phyloP scores from a whole-genome alignment of 345 rosid genomes.

The Eutrema yunnanense region DNA sequence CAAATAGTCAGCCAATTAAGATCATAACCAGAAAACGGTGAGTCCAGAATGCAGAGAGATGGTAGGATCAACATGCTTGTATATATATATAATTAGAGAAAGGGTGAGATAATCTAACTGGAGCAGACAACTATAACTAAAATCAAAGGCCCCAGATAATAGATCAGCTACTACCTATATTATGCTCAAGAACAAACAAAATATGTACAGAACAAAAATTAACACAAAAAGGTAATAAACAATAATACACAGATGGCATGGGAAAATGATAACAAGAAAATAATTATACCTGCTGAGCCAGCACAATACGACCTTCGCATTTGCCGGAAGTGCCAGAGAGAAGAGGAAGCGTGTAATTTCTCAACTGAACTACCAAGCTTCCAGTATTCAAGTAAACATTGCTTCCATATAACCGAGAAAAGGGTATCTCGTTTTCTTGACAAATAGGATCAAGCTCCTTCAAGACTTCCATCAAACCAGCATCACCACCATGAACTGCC shows the following conservation, averaged over 20 bases:
- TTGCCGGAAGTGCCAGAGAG: constrained; percentile 71
- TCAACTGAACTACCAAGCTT: constrained; percentile 54
- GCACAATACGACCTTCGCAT: constrained; percentile 82
- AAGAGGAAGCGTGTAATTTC: constrained; percentile 87
- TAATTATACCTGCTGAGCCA: constrained; percentile 84
- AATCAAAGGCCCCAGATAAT: too few species aligned
- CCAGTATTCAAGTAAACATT: constrained; percentile 56
- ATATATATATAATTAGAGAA: background rate
- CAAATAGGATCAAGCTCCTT: constrained; percentile 82
- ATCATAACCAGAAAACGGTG: constrained; percentile 2
- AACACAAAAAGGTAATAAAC: background rate
- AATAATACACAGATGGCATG: background rate
- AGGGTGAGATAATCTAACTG: background rate
- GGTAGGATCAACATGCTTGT: background rate
- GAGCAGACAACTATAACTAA: too few species aligned
- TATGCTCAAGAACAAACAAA: too few species aligned
- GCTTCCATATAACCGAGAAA: constrained; percentile 89
- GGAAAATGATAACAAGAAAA: background rate
- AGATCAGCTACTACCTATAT: too few species aligned
- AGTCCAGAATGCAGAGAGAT: background rate
- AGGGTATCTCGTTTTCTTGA: constrained; percentile 65
- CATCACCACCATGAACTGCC: constrained; percentile 77
- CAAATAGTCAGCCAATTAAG: background rate
- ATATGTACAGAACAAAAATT: background rate
- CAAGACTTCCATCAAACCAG: constrained; percentile 77